Evolutionary conservation across 371 early-diverging fungal species (phyloP), one percentile per base, ranked within the genome.

Genomic region (Thermomucor indicae-seudaticae): DNA sequence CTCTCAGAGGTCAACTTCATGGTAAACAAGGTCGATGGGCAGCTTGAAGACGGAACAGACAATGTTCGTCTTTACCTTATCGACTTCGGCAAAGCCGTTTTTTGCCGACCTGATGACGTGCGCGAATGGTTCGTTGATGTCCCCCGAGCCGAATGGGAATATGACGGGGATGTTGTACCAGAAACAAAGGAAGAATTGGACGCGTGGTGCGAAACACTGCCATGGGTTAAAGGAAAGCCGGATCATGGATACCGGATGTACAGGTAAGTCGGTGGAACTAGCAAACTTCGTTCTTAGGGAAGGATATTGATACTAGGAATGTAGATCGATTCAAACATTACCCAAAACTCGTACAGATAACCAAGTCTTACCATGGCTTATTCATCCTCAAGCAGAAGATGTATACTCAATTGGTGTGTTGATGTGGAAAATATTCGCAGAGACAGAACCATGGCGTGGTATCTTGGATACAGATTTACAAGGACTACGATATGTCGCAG

Each of bases 1-100:
- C 62, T 85, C 23, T 80, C 80, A 3, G 85, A 85, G 54, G 85
- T 83, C 25, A 85, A 85, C 34, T 78, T 83, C 43, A 85, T 85
- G 85, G 76, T 85, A 25, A 73, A 78, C 47, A 72, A 69, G 22
- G 42, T 69, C 11, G 70, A 74, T n/a, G 68, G 63, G 1, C 54
- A 62, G 22, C 51, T 84, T 0, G 67, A 73, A 40, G 85, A 84
- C 40, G 75, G 78, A 0, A 73, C 73, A 31, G 62, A 68, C 3
- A 67, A 68, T 29, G 80, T 81, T 0, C 59, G 62, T 23, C 53
- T 84, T 2, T 79, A 76, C 25, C 54, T 84, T 38, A 85, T 85
- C 51, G 85, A 85, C 54, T 85, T 85, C 55, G 82, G 85, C 19
- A 85, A 85, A 47, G 78, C 83, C 0, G 78, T 78, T 2, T 85